phyloP scores from a whole-genome alignment of 768 basidiomycete species.

The Tylopilus sp. region DNA sequence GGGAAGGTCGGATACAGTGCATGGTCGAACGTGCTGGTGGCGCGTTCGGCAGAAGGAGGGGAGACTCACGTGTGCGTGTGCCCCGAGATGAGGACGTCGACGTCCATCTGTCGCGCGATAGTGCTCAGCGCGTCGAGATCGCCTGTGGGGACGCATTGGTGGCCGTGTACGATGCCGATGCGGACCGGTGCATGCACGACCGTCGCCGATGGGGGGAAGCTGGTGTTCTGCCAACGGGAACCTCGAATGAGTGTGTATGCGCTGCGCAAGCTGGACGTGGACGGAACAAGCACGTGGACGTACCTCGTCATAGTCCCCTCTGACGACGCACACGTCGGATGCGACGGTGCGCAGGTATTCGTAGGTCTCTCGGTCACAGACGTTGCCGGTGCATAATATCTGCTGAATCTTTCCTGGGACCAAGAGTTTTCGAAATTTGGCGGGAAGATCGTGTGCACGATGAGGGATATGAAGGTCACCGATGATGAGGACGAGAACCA shows the following conservation, averaged over 20 bases:
- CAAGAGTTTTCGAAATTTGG: conserved; percentile 95
- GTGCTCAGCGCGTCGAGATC: conserved; percentile 88
- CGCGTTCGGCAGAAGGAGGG: neutral
- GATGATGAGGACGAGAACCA: conserved; percentile 90
- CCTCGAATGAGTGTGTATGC: conserved; percentile 1
- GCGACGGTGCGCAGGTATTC: conserved; percentile 95
- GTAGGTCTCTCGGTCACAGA: conserved; percentile 95
- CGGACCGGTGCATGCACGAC: conserved; percentile 82
- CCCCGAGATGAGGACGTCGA: conserved; percentile 90
- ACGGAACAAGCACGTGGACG: conserved; percentile 14
- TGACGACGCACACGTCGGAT: conserved; percentile 86
- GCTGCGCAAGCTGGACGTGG: neutral
- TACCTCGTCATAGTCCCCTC: conserved; percentile 96
- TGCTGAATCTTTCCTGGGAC: conserved; percentile 97
- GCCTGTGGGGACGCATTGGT: conserved; percentile 89
- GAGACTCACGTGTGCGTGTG: conserved; percentile 85
- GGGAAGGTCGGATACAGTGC: neutral
- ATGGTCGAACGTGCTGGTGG: neutral
- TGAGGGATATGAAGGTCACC: conserved; percentile 98
- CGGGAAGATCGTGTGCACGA: conserved; percentile 82
- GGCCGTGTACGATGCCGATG: conserved; percentile 92
- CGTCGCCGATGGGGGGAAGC: conserved; percentile 77
- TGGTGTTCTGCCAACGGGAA: conserved; percentile 43
- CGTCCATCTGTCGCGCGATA: conserved; percentile 94
- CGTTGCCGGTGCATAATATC: conserved; percentile 95